Evolutionary conservation across 164 flowering plant species (phyloP).

Genomic region (Pachysandra terminalis): DNA sequence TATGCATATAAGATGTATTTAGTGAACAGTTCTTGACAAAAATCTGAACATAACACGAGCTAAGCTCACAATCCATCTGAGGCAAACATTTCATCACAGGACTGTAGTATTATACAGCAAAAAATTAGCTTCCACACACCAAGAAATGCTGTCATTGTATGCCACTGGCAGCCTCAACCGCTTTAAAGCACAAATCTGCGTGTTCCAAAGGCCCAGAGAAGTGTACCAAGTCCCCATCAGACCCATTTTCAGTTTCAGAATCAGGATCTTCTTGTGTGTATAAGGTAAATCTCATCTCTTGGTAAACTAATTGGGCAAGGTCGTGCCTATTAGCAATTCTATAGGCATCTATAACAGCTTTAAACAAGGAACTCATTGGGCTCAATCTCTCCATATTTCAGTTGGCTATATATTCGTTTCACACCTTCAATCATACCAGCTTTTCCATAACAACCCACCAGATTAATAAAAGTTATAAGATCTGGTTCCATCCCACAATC

Average conservation of each 20-base stretch:
- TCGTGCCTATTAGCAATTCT: constrained; percentile 45
- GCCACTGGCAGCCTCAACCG: background rate
- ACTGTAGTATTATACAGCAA: background rate
- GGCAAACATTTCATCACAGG: background rate
- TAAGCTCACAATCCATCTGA: background rate
- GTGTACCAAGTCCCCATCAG: background rate
- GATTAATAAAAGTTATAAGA: constrained; percentile 57
- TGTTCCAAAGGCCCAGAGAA: background rate
- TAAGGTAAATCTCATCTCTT: constrained; percentile 53
- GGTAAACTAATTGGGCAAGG: constrained; percentile 58
- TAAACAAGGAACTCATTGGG: constrained; percentile 55
- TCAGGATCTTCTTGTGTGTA: constrained; percentile 26
- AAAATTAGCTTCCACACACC: background rate
- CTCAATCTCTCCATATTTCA: constrained; percentile 61
- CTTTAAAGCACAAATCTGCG: background rate
- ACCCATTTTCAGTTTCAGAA: constrained; percentile 28
- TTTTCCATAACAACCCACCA: constrained; percentile 74
- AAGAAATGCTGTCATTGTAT: background rate
- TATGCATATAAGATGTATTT: too few species aligned
- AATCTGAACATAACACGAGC: background rate
- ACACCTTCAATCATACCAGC: constrained; percentile 84
- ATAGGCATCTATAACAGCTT: constrained; percentile 65
- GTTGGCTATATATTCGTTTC: constrained; percentile 56
- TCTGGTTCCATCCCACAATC: constrained; percentile 71
- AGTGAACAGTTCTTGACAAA: too few species aligned